Conservation (phyloP, 106 monocot genomes). For the Allium sativum region DNA sequence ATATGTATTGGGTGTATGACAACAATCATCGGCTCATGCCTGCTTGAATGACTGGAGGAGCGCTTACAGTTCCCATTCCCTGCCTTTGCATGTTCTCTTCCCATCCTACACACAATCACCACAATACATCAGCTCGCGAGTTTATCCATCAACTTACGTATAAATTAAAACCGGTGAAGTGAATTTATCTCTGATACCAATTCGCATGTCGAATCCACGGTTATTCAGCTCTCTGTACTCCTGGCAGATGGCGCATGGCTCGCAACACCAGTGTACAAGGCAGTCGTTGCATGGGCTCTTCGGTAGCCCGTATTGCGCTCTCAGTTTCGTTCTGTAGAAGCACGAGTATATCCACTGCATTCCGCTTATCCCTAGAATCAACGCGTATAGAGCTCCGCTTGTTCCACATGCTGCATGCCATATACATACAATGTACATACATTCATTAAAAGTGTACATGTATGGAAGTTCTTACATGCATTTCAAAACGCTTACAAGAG, state of each 20-base stretch:
- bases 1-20: no score
- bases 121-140: no score
- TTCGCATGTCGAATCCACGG: slow-evolving; percentile 33
- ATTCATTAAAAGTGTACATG: not conserved
- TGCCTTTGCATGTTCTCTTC: no score
- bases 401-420: slow-evolving; percentile 21
- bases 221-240: slow-evolving; percentile 39
- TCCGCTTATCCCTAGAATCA: slow-evolving; percentile 10
- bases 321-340: slow-evolving; percentile 27
- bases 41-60: no score
- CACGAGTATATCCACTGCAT: slow-evolving; percentile 37
- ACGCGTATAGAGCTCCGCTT: slow-evolving; percentile 29
- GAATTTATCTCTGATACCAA: not conserved
- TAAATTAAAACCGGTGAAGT: no score
- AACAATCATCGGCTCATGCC: no score
- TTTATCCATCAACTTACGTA: no score
- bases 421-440: no score
- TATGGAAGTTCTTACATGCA: not conserved
- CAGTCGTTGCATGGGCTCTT: slow-evolving; percentile 37
- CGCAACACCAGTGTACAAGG: slow-evolving; percentile 41
- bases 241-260: slow-evolving; percentile 46
- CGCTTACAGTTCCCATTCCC: no score
- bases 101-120: no score
- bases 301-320: slow-evolving; percentile 21
- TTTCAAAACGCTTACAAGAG: slow-evolving; percentile 20